These are phyloP conservation scores for Cladorrhinum samala DNA, from an alignment of 495 filamentous ascomycete species.

Conservation along the genomic window DNA sequence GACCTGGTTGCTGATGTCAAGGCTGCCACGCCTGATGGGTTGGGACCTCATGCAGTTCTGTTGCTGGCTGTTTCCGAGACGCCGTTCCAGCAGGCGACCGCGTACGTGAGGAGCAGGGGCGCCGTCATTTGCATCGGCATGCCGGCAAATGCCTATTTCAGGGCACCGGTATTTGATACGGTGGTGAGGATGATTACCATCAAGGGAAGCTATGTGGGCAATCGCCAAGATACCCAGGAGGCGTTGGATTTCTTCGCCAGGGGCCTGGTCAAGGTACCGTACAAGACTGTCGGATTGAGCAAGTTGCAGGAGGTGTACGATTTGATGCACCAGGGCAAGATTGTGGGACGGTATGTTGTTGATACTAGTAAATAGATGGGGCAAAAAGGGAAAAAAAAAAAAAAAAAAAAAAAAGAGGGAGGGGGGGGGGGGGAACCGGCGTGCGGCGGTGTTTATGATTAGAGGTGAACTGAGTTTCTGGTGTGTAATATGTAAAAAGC, in stretches of 20 bases:
- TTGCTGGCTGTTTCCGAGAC: slow-evolving; percentile 79
- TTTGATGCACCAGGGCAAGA: slow-evolving; percentile 67
- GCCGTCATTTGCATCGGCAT: slow-evolving; percentile 80
- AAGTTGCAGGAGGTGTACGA: slow-evolving; percentile 73
- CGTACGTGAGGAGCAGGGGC: slow-evolving; percentile 74
- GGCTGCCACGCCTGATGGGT: slow-evolving; percentile 65
- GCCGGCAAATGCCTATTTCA: slow-evolving; percentile 68
- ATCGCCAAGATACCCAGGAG: slow-evolving; percentile 75
- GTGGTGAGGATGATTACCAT: slow-evolving; percentile 86
- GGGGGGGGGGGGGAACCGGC: slow-evolving; percentile 4
- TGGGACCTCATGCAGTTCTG: slow-evolving; percentile 83
- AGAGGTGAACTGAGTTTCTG: too few relatives aligned
- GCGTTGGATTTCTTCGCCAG: slow-evolving; percentile 82
- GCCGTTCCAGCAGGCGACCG: slow-evolving; percentile 87
- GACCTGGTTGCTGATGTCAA: slow-evolving; percentile 82
- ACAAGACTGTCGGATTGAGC: slow-evolving; percentile 72
- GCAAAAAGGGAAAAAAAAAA: slow-evolving; percentile 21
- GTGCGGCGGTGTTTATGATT: slow-evolving; percentile 9
- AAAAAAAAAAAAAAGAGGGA: slow-evolving; percentile 16
- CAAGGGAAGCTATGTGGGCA: slow-evolving; percentile 89
- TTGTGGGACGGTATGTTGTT: slow-evolving; percentile 84
- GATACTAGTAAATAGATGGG: slow-evolving; percentile 49
- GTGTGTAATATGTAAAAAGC: too few relatives aligned
- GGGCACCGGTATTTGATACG: slow-evolving; percentile 77
- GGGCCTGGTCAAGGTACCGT: slow-evolving; percentile 79